Percentiles rank a stretch among this genome's conserved stretches.
Evolutionary conservation across 2,329 filamentous ascomycete genomes (phyloP).

Genomic region (Iodosphaeria phyllophila): DNA sequence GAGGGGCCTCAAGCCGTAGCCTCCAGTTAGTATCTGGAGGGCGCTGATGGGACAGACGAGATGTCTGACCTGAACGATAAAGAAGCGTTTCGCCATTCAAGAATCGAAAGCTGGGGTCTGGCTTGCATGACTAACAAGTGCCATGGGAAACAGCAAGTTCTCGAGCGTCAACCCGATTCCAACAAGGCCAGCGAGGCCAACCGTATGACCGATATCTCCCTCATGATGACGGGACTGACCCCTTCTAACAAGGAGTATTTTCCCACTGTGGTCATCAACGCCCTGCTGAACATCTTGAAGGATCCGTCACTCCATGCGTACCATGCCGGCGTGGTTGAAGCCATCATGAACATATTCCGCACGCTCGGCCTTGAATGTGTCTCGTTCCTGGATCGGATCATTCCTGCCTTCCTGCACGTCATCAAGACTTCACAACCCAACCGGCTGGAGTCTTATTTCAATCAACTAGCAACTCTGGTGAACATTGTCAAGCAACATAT

Average conservation of each 20-base stretch:
- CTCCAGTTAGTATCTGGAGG: too few relatives aligned
- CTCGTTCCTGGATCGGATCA: slow-evolving; percentile 80
- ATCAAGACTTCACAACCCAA: slow-evolving; percentile 64
- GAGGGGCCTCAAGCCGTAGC: too few relatives aligned
- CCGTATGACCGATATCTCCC: slow-evolving; percentile 74
- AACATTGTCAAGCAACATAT: slow-evolving; percentile 95
- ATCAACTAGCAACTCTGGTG: slow-evolving; percentile 81
- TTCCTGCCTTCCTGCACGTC: slow-evolving; percentile 81
- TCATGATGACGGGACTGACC: slow-evolving; percentile 95
- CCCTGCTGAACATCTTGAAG: slow-evolving; percentile 77
- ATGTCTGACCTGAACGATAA: too few relatives aligned
- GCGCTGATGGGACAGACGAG: too few relatives aligned
- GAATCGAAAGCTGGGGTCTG: background rate
- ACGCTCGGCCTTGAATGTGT: slow-evolving; percentile 93
- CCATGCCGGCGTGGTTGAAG: slow-evolving; percentile 86
- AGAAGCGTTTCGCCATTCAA: too few relatives aligned
- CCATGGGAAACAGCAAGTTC: slow-evolving; percentile 47
- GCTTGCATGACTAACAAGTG: slow-evolving; percentile 7
- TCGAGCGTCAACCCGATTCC: slow-evolving; percentile 71
- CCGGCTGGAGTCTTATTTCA: slow-evolving; percentile 89
- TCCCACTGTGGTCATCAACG: slow-evolving; percentile 93
- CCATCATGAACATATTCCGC: slow-evolving; percentile 97
- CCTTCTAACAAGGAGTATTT: slow-evolving; percentile 98
- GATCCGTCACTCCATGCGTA: slow-evolving; percentile 80
- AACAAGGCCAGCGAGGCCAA: slow-evolving; percentile 45